phyloP scores from a whole-genome alignment of 768 basidiomycete genomes.

The Exsudoporus frostii region DNA sequence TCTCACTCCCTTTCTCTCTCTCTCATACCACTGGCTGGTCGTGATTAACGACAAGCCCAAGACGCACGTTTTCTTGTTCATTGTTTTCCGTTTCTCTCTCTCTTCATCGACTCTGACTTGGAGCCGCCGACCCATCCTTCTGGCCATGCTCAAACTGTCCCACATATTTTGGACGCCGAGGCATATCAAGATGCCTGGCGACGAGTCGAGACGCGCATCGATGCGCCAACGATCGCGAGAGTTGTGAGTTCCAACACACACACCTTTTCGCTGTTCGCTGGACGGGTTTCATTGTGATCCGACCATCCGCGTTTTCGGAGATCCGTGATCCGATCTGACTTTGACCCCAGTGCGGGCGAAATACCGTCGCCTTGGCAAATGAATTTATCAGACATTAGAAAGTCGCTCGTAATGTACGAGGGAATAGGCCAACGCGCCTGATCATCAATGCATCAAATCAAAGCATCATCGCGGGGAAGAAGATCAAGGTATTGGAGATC shows the following conservation, averaged over 20 bases:
- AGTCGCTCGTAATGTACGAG: slow-evolving; percentile 29
- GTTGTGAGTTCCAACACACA: slow-evolving; percentile 16
- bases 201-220: slow-evolving; percentile 29
- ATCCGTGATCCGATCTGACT: slow-evolving; percentile 3
- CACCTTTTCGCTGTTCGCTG: background rate
- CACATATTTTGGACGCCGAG: slow-evolving; percentile 53
- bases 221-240: slow-evolving; percentile 26
- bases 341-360: slow-evolving; percentile 12
- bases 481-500: background rate
- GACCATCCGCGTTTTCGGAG: background rate
- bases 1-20: background rate
- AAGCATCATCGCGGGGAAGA: background rate
- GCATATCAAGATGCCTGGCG: slow-evolving; percentile 50
- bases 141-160: slow-evolving; percentile 42
- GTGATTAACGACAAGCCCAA: background rate
- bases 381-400: slow-evolving; percentile 30
- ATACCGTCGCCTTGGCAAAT: slow-evolving; percentile 32
- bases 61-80: background rate
- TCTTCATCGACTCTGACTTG: background rate
- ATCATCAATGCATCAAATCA: background rate
- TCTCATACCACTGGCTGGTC: background rate
- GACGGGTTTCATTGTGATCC: background rate
- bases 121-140: background rate
- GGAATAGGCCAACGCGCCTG: slow-evolving; percentile 11
- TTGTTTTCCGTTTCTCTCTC: background rate